Evolutionary conservation across 2,329 filamentous ascomycete species (phyloP).

Genomic region (Purpureocillium lavendulum): DNA sequence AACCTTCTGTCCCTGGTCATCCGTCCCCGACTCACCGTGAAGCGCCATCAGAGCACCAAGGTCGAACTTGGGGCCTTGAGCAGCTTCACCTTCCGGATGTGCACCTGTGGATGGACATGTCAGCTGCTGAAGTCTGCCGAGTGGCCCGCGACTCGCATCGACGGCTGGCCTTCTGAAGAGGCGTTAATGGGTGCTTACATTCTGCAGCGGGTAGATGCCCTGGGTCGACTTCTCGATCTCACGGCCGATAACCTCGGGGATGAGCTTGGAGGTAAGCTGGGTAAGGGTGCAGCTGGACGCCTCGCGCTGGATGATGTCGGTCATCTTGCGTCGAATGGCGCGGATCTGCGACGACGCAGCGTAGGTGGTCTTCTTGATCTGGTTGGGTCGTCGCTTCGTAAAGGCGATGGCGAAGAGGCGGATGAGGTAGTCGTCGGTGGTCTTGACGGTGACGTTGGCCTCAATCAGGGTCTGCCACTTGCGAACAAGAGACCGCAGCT

Average conservation of each 20-base stretch:
- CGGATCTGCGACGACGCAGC: constrained; percentile 95
- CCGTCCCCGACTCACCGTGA: constrained; percentile 93
- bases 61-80: constrained; percentile 99
- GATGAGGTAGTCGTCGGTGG: constrained; percentile 98
- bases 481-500: constrained; percentile 96
- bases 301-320: constrained; percentile 96
- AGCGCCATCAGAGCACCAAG: constrained; percentile 91
- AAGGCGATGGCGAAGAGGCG: constrained; percentile 98
- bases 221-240: constrained; percentile 99
- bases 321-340: constrained; percentile 99
- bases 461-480: constrained; percentile 99
- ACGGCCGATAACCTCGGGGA: constrained; percentile 97
- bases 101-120: constrained; percentile 55
- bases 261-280: constrained; percentile 97
- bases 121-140: too few relatives aligned
- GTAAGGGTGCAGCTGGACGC: constrained; percentile 88
- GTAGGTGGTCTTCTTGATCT: constrained; percentile 99
- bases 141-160: too few relatives aligned
- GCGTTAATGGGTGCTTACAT: constrained; percentile 52
- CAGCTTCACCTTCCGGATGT: constrained; percentile 99
- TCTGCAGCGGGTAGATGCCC: constrained; percentile 99
- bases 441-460: constrained; percentile 99
- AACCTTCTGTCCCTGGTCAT: constrained; percentile 97
- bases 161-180: too few relatives aligned
- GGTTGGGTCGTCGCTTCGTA: constrained; percentile 98